Conservation (phyloP, 1,139 yeast species). For the Kodamaea sp. region DNA sequence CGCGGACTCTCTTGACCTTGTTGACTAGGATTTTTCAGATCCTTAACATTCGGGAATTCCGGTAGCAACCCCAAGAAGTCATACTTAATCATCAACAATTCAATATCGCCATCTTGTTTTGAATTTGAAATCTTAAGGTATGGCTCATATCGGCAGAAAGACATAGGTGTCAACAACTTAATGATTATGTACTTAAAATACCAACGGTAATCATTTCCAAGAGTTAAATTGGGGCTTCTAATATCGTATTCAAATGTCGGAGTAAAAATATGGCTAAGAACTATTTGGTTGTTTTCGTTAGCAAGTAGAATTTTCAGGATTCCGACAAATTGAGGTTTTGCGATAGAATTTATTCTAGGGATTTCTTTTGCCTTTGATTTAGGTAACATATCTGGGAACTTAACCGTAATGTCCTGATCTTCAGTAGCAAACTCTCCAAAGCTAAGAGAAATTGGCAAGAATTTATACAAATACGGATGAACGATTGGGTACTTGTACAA, state of each 20-base stretch:
- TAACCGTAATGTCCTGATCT: conserved; percentile 4
- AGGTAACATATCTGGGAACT: background rate
- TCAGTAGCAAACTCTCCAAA: conserved; percentile 17
- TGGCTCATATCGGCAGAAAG: conserved; percentile 1
- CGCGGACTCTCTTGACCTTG: too few species aligned
- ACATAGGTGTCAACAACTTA: conserved; percentile 7
- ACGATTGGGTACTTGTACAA: conserved; percentile 28
- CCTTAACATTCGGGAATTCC: conserved; percentile 5
- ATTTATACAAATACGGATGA: conserved; percentile 16
- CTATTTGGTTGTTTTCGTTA: background rate
- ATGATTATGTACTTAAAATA: conserved; percentile 12
- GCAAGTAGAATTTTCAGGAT: conserved; percentile 1
- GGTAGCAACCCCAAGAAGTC: conserved; percentile 1
- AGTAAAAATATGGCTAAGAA: background rate
- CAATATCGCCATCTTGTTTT: conserved; percentile 6
- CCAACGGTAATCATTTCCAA: conserved; percentile 11
- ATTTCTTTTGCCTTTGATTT: background rate
- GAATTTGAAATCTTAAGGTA: conserved; percentile 1
- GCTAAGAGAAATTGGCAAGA: conserved; percentile 20
- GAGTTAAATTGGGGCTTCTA: conserved; percentile 1
- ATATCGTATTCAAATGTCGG: background rate
- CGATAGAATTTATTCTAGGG: background rate
- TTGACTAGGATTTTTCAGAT: background rate
- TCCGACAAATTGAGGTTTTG: background rate
- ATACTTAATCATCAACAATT: conserved; percentile 13